phyloP scores from a whole-genome alignment of 1,139 yeast genomes.

The Candida sp. region DNA sequence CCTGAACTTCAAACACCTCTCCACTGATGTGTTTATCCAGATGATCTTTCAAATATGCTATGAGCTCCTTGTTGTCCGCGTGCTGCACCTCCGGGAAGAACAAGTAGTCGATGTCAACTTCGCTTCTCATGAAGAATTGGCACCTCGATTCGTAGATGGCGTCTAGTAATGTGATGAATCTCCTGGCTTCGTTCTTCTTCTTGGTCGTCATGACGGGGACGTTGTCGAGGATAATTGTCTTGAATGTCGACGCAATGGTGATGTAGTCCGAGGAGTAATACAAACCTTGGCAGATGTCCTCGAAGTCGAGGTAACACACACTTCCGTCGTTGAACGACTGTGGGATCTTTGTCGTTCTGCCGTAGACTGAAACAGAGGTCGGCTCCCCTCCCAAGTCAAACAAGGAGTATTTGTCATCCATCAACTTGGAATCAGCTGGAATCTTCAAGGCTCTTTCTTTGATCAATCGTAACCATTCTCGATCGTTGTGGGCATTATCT shows the following conservation, averaged over 20 bases:
- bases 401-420: constrained; percentile 18
- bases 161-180: constrained; percentile 69
- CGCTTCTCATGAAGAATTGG: constrained; percentile 55
- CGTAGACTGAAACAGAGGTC: constrained; percentile 54
- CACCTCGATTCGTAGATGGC: constrained; percentile 73
- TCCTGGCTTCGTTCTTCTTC: constrained; percentile 70
- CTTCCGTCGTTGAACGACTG: constrained; percentile 37
- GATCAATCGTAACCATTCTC: constrained; percentile 40
- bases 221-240: constrained; percentile 59
- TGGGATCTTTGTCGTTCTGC: constrained; percentile 54
- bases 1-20: constrained; percentile 51
- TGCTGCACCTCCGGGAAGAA: constrained; percentile 59
- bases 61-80: constrained; percentile 19
- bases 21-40: constrained; percentile 16
- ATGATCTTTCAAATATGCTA: constrained; percentile 16
- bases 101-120: constrained; percentile 51
- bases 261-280: constrained; percentile 74
- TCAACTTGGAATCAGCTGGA: constrained; percentile 13
- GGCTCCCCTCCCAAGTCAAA: constrained; percentile 27
- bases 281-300: constrained; percentile 59
- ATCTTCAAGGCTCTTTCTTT: constrained; percentile 23
- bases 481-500: constrained; percentile 25
- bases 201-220: constrained; percentile 63
- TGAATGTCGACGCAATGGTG: constrained; percentile 63
- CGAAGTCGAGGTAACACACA: constrained; percentile 55